phyloP scores from a whole-genome alignment of 148 eudicot species.

The Chenopodium formosanum region DNA sequence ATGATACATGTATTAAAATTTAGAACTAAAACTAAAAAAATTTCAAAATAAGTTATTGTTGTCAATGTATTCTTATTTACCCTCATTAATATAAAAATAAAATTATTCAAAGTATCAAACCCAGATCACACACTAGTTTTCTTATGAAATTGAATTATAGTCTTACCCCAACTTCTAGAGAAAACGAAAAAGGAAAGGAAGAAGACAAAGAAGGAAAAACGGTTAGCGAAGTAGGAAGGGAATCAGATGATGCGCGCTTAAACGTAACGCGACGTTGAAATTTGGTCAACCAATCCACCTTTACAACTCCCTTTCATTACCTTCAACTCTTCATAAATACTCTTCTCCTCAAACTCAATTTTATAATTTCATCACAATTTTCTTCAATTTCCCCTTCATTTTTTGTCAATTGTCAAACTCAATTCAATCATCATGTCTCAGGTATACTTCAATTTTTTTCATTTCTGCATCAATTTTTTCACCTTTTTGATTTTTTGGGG shows the following conservation, averaged over 20 bases:
- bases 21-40: too few relatives aligned
- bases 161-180: too few relatives aligned
- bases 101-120: too few relatives aligned
- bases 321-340: not conserved
- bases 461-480: not conserved
- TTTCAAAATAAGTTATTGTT: too few relatives aligned
- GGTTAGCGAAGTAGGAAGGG: not conserved
- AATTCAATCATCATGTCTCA: slow-evolving; percentile 29
- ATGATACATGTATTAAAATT: too few relatives aligned
- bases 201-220: not conserved
- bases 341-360: not conserved
- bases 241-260: slow-evolving; percentile 21
- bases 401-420: not conserved
- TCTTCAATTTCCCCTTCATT: not conserved
- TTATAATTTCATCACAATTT: not conserved
- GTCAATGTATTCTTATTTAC: too few relatives aligned
- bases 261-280: slow-evolving; percentile 21
- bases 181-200: too few relatives aligned
- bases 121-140: too few relatives aligned
- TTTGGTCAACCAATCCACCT: not conserved
- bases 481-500: too few relatives aligned
- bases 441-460: not conserved
- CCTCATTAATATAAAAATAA: too few relatives aligned
- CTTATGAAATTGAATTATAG: too few relatives aligned
- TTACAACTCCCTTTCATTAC: not conserved